Base-by-base conservation (phyloP, 2,329 filamentous ascomycete genomes). In the Talaromyces rugulosus region DNA sequence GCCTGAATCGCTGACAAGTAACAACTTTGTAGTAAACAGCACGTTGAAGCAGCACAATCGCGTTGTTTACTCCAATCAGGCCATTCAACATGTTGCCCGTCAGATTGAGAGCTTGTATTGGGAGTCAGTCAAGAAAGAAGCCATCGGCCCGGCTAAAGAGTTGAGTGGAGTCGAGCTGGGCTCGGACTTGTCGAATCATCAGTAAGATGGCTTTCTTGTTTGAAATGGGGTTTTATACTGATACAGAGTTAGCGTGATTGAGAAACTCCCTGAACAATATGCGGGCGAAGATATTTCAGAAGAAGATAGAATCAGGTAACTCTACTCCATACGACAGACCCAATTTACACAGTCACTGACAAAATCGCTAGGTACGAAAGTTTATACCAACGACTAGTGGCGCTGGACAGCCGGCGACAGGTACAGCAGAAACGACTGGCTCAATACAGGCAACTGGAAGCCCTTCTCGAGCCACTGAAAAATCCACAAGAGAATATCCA, bases 31-130 rank as follows among this genome's bases (percentile, higher is more conserved):
- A 83, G 83, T 84, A 18, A 85, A 85, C 63, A 75, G 77, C 36
- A 75, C 77, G 42, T 70, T 84, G 59, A 81, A 80, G 62, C 78
- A 82, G 50, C 83, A 85, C 70, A 81, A 80, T 64, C 82, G 81
- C 55, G 73, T 79, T 60, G 80, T 82, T 47, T 85, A 84, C 73
- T 81, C 81, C 53, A 77, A 78, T 0, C 81, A 84, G 66, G 82
- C 83, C 44, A 80, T 82, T 58, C 80, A 83, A 56, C 82, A 85
- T 72, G 77, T 85, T 58, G 81, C 82, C 23, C 80, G 83, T 64
- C 82, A 85, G 68, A 83, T 85, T 64, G 80, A 84, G 66, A 77
- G 74, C 28, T 70, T 85, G 30, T 85, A 85, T 68, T 84, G 82
- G 82, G 75, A 79, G n/a, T 72, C 78, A 0, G 78, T 81, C 34